phyloP scores from a whole-genome alignment of 169 alveolate species.

The Babesia bigemina region DNA sequence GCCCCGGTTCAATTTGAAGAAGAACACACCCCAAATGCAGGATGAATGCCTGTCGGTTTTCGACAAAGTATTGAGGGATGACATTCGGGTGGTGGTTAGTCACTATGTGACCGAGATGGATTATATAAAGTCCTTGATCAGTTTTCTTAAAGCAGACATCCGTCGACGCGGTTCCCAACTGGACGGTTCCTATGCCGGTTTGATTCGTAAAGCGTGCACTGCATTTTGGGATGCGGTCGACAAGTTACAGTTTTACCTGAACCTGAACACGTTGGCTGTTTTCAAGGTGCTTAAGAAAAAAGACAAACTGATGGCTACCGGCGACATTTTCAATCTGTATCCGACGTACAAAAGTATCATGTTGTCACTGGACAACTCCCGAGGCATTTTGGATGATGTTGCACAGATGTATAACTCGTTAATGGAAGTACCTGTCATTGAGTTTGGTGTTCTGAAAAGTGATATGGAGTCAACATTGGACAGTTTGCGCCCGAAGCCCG shows the following conservation, averaged over 20 bases:
- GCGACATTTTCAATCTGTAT: constrained; percentile 66
- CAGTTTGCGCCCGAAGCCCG: constrained; percentile 40
- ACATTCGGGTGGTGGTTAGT: constrained; percentile 66
- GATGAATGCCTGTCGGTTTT: constrained; percentile 65
- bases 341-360: constrained; percentile 70
- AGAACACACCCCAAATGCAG: constrained; percentile 15
- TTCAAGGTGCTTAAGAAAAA: constrained; percentile 81
- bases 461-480: constrained; percentile 58
- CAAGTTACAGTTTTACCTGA: constrained; percentile 77
- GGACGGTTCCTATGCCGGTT: constrained; percentile 66
- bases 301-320: constrained; percentile 74
- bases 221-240: constrained; percentile 82
- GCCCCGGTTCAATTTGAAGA: constrained; percentile 13
- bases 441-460: constrained; percentile 59
- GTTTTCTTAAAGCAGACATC: constrained; percentile 56
- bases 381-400: constrained; percentile 38
- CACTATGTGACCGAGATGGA: constrained; percentile 73
- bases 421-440: constrained; percentile 40
- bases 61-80: constrained; percentile 64
- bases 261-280: constrained; percentile 80
- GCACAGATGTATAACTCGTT: constrained; percentile 39
- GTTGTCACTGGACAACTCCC: constrained; percentile 61
- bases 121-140: constrained; percentile 59
- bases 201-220: constrained; percentile 72
- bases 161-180: constrained; percentile 57